phyloP scores from a whole-genome alignment of 345 rosid species.

The Camelina sativa region DNA sequence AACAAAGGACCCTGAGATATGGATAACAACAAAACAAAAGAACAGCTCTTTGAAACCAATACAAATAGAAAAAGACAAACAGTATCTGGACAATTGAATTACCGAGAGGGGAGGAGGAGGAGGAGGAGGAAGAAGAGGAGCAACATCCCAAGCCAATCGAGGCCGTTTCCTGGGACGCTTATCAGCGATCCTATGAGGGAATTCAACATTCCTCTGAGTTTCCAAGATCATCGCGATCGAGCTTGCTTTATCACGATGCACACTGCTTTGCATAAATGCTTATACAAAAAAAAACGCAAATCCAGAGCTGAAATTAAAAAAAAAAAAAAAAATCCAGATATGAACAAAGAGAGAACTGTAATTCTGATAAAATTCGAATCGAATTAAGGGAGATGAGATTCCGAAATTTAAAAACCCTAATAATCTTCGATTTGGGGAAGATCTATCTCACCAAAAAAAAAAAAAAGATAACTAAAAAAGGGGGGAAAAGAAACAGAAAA shows the following conservation, averaged over 20 bases:
- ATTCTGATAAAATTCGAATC: slow-evolving; percentile 12
- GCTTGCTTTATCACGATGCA: slow-evolving; percentile 41
- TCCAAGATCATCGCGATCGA: slow-evolving; percentile 55
- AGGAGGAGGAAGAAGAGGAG: slow-evolving; percentile 51
- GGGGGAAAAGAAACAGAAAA: slow-evolving; percentile 41
- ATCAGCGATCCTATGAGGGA: slow-evolving; percentile 60
- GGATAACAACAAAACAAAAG: slow-evolving; percentile 11
- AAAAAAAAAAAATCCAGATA: not conserved
- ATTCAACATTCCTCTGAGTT: slow-evolving; percentile 68
- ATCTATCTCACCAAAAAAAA: slow-evolving; percentile 17
- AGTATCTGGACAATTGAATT: not conserved
- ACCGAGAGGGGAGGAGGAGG: slow-evolving; percentile 57
- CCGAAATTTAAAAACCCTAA: slow-evolving; percentile 51
- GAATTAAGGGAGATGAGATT: slow-evolving; percentile 37
- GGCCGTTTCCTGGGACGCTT: slow-evolving; percentile 79
- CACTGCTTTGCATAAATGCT: slow-evolving; percentile 39
- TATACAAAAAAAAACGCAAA: slow-evolving; percentile 4
- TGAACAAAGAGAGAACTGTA: not conserved
- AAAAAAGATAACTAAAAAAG: slow-evolving; percentile 27
- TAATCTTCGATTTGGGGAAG: slow-evolving; percentile 27
- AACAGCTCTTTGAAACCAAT: not conserved
- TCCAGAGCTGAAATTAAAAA: slow-evolving; percentile 24
- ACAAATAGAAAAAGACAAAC: not conserved
- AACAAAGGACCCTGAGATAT: not conserved
- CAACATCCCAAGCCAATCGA: slow-evolving; percentile 72